A percentile compares a stretch with the other conserved stretches of the same genome.
phyloP scores from a whole-genome alignment of 345 rosid species.

The Firmiana major region DNA sequence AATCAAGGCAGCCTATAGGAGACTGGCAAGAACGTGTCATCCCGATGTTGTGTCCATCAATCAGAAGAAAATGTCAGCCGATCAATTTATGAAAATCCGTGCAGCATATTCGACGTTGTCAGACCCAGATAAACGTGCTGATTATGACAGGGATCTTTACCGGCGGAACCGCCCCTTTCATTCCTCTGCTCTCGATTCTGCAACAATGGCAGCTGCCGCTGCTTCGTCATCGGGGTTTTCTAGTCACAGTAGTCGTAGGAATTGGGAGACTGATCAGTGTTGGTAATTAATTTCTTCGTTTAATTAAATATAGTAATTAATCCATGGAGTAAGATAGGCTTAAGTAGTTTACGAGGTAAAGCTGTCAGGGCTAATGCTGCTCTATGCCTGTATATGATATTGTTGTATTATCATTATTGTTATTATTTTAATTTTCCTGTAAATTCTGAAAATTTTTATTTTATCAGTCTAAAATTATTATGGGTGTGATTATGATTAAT shows the following conservation, averaged over 20 bases:
- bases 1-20: conserved; percentile 56
- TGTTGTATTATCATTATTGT: too few species aligned
- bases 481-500: too few species aligned
- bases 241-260: conserved; percentile 23
- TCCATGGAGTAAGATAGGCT: background rate
- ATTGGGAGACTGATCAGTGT: conserved; percentile 77
- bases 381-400: background rate
- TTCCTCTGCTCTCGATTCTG: conserved; percentile 16
- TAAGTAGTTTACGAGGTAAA: background rate
- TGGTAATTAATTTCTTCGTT: conserved; percentile 37
- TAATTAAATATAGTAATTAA: background rate
- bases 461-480: too few species aligned
- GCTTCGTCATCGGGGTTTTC: conserved; percentile 21
- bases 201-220: conserved; percentile 27
- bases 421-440: too few species aligned
- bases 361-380: background rate
- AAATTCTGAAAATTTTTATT: too few species aligned
- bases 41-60: conserved; percentile 51
- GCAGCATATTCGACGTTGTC: conserved; percentile 57
- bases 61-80: conserved; percentile 38
- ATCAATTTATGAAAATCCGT: conserved; percentile 45
- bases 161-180: conserved; percentile 6
- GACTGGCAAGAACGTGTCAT: conserved; percentile 48
- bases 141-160: conserved; percentile 41
- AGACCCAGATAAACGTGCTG: conserved; percentile 48